These are phyloP conservation scores for Leucosporidium creatinivorum DNA, from an alignment of 768 basidiomycete species.

Conservation along the genomic window DNA sequence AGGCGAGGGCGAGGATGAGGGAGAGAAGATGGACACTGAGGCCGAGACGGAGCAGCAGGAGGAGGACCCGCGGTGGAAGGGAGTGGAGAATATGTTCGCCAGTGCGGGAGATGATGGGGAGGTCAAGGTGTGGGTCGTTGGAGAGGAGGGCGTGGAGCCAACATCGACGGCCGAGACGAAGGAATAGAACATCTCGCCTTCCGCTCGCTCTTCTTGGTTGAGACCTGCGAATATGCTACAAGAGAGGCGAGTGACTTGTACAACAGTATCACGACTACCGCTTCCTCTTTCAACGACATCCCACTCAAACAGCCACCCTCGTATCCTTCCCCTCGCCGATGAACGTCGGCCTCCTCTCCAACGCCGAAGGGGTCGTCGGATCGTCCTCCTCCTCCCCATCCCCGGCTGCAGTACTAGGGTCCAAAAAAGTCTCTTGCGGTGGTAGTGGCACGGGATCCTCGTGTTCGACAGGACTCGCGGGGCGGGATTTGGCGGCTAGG, in stretches of 20 bases:
- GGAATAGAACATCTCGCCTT: too few relatives aligned
- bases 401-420: too few relatives aligned
- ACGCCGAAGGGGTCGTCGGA: neutral
- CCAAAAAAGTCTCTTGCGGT: too few relatives aligned
- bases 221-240: too few relatives aligned
- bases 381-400: neutral
- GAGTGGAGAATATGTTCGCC: slow-evolving; percentile 61
- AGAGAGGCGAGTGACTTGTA: too few relatives aligned
- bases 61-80: slow-evolving; percentile 43
- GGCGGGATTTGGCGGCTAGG: neutral
- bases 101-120: slow-evolving; percentile 80
- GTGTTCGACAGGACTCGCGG: neutral
- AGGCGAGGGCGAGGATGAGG: slow-evolving; percentile 16
- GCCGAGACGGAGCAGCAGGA: neutral
- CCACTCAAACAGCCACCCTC: neutral
- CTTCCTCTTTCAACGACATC: too few relatives aligned
- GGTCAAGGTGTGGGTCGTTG: slow-evolving; percentile 64
- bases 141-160: too few relatives aligned
- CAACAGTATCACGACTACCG: too few relatives aligned
- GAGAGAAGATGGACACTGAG: slow-evolving; percentile 1
- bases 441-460: neutral
- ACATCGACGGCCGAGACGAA: too few relatives aligned
- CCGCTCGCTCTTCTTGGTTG: too few relatives aligned
- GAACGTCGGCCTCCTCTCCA: slow-evolving; percentile 3
- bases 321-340: neutral